Evolutionary conservation across 192 early-diverging fungal genomes (phyloP).

Genomic region (Phlyctochytrium planicorne): DNA sequence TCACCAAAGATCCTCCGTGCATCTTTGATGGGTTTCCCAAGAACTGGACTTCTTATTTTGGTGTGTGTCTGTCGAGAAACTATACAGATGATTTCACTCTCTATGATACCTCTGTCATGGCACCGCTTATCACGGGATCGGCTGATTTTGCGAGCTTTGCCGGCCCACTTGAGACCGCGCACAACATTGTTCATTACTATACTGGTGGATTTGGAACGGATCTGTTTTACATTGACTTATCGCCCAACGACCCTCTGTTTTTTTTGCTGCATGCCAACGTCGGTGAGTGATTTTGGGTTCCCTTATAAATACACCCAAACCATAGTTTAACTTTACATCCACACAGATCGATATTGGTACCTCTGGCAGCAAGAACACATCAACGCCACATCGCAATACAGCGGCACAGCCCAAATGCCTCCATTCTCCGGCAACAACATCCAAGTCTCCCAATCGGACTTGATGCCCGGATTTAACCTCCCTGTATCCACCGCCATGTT

Average conservation of each 20-base stretch:
- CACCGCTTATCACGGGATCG: constrained; percentile 8
- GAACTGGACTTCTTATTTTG: constrained; percentile 13
- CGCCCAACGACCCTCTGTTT: constrained; percentile 42
- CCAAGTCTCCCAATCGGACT: constrained; percentile 9
- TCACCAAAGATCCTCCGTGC: constrained; percentile 14
- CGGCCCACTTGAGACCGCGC: constrained; percentile 22
- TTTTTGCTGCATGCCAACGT: constrained; percentile 46
- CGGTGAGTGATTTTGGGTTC: constrained; percentile 19
- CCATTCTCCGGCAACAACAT: constrained; percentile 13
- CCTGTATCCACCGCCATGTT: constrained; percentile 16
- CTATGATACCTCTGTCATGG: constrained; percentile 14
- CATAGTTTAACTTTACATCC: background rate
- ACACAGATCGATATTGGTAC: constrained; percentile 30
- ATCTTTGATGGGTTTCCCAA: constrained; percentile 25
- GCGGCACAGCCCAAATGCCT: constrained; percentile 17
- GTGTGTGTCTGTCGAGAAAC: constrained; percentile 21
- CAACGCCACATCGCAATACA: constrained; percentile 2
- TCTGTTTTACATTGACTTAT: constrained; percentile 31
- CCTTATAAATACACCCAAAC: background rate
- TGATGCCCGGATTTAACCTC: constrained; percentile 24
- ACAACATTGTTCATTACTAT: constrained; percentile 27
- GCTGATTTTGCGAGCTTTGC: constrained; percentile 16
- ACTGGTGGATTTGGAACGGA: constrained; percentile 26
- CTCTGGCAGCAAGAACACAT: constrained; percentile 25
- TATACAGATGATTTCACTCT: constrained; percentile 20